Evolutionary conservation across 441 rosid species (phyloP).

Genomic region (Aleurites moluccanus): DNA sequence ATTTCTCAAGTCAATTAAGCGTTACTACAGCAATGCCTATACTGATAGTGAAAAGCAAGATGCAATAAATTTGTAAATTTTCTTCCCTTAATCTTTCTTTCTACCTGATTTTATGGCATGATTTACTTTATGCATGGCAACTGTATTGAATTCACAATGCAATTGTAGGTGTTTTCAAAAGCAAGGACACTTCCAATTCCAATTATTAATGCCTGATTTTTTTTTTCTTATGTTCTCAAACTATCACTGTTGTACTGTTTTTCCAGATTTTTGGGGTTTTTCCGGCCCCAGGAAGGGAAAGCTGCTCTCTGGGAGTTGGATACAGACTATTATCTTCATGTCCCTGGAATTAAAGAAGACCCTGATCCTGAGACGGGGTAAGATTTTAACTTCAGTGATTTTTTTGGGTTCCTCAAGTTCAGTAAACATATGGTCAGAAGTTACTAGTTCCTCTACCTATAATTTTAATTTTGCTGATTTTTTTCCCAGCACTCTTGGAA

Average conservation of each 20-base stretch:
- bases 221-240: conserved; percentile 22
- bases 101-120: conserved; percentile 4
- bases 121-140: not conserved
- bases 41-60: conserved; percentile 99
- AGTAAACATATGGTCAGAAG: conserved; percentile 2
- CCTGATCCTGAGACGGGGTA: conserved; percentile 62
- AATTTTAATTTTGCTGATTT: not conserved
- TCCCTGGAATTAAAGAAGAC: conserved; percentile 86
- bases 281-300: conserved; percentile 93
- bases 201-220: not conserved
- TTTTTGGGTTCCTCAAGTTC: conserved; percentile 16
- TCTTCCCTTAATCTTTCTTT: conserved; percentile 11
- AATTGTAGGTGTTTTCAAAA: too few relatives aligned
- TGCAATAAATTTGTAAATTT: conserved; percentile 86
- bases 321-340: conserved; percentile 97
- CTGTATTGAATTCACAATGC: not conserved
- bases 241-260: conserved; percentile 24
- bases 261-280: conserved; percentile 91
- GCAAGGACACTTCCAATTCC: not conserved
- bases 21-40: conserved; percentile 95
- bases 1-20: conserved; percentile 86
- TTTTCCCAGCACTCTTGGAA: conserved; percentile 34
- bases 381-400: conserved; percentile 21
- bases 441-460: not conserved
- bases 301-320: conserved; percentile 99